Evolutionary conservation across 1,139 yeast species (phyloP).

Genomic region (Pichia sp.): DNA sequence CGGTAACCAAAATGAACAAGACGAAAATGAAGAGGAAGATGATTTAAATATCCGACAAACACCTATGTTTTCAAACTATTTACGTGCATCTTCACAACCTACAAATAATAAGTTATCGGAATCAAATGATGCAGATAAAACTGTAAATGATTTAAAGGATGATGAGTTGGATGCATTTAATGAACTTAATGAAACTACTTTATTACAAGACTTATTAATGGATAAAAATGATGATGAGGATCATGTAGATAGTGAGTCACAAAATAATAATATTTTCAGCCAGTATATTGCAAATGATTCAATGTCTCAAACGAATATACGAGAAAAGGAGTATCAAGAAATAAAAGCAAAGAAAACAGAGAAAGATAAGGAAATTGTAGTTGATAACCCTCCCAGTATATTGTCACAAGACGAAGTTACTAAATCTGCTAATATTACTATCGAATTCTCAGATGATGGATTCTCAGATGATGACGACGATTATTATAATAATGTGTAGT

Average conservation of each 20-base stretch:
- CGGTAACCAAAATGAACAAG: conserved; percentile 14
- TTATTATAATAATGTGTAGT: neutral
- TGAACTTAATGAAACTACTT: conserved; percentile 3
- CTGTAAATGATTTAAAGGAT: neutral
- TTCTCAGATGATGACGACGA: conserved; percentile 21
- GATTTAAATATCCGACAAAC: conserved; percentile 6
- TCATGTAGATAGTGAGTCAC: too few species aligned
- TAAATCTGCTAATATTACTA: neutral
- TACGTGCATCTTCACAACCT: conserved; percentile 16
- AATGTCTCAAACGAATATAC: neutral
- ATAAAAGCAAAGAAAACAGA: neutral
- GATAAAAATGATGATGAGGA: conserved; percentile 10
- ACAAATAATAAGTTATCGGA: neutral
- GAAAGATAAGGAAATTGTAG: neutral
- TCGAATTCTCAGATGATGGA: conserved; percentile 4
- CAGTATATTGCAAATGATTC: conserved; percentile 7
- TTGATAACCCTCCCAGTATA: neutral
- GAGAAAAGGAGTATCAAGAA: neutral
- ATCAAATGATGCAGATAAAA: neutral
- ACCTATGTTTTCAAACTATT: conserved; percentile 11
- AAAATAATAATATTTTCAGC: conserved; percentile 2
- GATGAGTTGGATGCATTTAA: conserved; percentile 9
- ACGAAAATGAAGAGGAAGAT: conserved; percentile 17
- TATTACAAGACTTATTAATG: conserved; percentile 8
- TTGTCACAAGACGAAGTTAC: neutral